Evolutionary conservation across 2,329 filamentous ascomycete genomes (phyloP).

Genomic region (Calonectria honghensis): DNA sequence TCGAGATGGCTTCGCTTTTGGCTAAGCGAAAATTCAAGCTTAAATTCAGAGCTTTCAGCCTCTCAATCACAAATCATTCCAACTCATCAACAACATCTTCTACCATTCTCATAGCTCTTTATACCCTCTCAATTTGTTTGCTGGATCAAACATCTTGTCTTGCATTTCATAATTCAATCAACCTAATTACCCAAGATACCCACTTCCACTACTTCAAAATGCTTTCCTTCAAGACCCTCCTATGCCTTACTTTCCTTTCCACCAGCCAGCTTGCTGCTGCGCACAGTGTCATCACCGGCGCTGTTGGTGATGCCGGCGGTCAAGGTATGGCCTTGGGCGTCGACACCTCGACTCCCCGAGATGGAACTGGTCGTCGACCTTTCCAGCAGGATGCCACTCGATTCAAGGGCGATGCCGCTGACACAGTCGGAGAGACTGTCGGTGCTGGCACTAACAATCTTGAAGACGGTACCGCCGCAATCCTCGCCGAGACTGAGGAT

Average conservation of each 20-base stretch:
- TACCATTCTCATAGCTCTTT: not conserved
- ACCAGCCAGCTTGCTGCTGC: constrained; percentile 71
- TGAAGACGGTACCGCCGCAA: constrained; percentile 72
- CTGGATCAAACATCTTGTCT: not conserved
- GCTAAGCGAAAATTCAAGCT: not conserved
- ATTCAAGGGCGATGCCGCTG: constrained; percentile 72
- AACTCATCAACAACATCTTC: not conserved
- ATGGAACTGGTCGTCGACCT: constrained; percentile 75
- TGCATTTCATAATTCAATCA: not conserved
- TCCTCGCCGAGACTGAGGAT: constrained; percentile 74
- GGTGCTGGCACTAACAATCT: constrained; percentile 74
- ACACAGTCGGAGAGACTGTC: constrained; percentile 76
- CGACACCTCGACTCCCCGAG: constrained; percentile 74
- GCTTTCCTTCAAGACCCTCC: constrained; percentile 14
- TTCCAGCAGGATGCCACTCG: constrained; percentile 80
- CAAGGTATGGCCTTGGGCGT: constrained; percentile 71
- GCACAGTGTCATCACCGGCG: constrained; percentile 76
- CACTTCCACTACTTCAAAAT: not conserved
- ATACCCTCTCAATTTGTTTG: not conserved
- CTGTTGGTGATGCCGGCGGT: constrained; percentile 75
- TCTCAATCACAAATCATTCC: not conserved
- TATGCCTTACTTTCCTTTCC: constrained; percentile 11
- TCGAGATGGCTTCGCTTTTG: not conserved
- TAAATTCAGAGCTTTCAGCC: not conserved
- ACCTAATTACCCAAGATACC: not conserved